phyloP scores from a whole-genome alignment of 192 early-diverging fungal genomes.

The Coemansia asiatica region DNA sequence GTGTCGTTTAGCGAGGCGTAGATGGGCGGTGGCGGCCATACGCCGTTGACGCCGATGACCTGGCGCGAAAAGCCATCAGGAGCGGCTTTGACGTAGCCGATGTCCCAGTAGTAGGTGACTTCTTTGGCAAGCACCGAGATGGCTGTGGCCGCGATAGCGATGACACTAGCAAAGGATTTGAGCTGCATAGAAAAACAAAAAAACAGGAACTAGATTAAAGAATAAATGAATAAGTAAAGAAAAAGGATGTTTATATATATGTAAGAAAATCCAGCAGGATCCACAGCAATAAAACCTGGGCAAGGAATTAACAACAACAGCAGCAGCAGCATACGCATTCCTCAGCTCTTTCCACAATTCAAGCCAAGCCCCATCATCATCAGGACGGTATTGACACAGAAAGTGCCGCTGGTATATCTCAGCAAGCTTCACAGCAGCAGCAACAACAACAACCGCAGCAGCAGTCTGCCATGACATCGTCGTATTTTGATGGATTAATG shows the following conservation, averaged over 20 bases:
- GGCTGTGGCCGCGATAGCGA: conserved; percentile 25
- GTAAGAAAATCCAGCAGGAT: no score
- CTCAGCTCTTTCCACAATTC: conserved; percentile 23
- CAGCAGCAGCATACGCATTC: conserved; percentile 26
- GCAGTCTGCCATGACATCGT: conserved; percentile 33
- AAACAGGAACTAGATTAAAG: no score
- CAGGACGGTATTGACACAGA: conserved; percentile 23
- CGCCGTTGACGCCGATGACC: conserved; percentile 69
- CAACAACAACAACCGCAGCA: no score
- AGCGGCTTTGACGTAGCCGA: conserved; percentile 64
- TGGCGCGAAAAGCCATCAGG: conserved; percentile 68
- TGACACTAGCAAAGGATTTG: conserved; percentile 38
- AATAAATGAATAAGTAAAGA: no score
- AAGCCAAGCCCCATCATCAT: conserved; percentile 16
- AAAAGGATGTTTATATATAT: no score
- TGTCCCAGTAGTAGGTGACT: conserved; percentile 70
- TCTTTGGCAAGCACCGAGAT: conserved; percentile 46
- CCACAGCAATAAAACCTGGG: no score
- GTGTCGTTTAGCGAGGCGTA: conserved; percentile 44
- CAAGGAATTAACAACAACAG: conserved; percentile 15
- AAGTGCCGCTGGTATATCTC: conserved; percentile 10
- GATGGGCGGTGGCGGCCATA: conserved; percentile 60
- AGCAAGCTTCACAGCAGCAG: conserved; percentile 14
- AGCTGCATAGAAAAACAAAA: conserved; percentile 18
- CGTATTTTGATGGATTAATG: conserved; percentile 50